phyloP scores from a whole-genome alignment of 1,284 basidiomycete species.

The Chondrostereum purpureum region DNA sequence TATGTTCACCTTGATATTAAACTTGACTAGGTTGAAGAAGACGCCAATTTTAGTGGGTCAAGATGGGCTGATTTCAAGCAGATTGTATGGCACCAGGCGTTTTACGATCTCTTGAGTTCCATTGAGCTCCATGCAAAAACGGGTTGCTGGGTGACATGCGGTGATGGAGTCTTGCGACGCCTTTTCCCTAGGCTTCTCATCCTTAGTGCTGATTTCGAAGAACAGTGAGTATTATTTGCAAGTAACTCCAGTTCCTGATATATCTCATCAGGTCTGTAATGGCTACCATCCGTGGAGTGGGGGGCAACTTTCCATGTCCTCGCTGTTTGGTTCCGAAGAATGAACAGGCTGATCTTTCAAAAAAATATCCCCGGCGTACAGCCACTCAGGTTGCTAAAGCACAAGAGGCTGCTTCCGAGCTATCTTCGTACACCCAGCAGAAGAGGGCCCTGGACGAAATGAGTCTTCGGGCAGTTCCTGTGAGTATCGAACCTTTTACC shows the following conservation, averaged over 20 bases:
- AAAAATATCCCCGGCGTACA: conserved; percentile 15
- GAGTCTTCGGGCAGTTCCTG: too few species aligned
- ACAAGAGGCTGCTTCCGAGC: too few species aligned
- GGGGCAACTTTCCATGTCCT: conserved; percentile 25
- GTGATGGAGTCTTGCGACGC: conserved; percentile 17
- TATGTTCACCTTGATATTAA: conserved; percentile 1
- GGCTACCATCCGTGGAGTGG: conserved; percentile 24
- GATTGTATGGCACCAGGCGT: conserved; percentile 28
- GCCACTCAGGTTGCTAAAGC: too few species aligned
- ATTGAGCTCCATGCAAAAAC: conserved; percentile 18
- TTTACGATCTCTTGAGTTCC: conserved; percentile 21
- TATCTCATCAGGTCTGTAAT: conserved; percentile 20
- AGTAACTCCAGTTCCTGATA: not conserved
- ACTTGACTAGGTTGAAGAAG: conserved; percentile 21
- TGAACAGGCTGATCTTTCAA: conserved; percentile 17
- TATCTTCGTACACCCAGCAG: too few species aligned
- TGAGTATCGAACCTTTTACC: too few species aligned
- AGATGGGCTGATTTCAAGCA: conserved; percentile 26
- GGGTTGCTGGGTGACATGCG: conserved; percentile 21
- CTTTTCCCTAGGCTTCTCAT: conserved; percentile 28
- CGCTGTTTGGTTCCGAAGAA: conserved; percentile 26
- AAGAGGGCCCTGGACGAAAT: too few species aligned
- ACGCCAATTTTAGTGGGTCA: conserved; percentile 21
- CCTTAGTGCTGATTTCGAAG: conserved; percentile 32
- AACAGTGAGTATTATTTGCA: conserved; percentile 24